These are phyloP conservation scores for Rhododendron mucronatum DNA, from an alignment of 148 eudicot genomes.

Conservation along the genomic window DNA sequence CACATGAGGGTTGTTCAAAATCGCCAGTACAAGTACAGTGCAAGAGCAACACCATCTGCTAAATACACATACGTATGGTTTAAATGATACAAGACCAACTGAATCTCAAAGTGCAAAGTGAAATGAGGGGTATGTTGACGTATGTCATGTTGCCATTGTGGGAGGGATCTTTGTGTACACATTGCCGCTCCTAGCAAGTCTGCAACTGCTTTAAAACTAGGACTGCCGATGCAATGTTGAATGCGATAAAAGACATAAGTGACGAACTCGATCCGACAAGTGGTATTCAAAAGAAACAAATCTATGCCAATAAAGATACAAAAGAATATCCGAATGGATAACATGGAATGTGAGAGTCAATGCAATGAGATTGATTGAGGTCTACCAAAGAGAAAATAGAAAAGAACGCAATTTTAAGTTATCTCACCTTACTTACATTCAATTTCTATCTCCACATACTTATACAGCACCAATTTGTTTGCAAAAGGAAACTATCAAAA, in stretches of 20 bases:
- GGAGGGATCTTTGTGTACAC: background rate
- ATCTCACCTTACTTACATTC: background rate
- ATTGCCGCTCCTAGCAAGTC: background rate
- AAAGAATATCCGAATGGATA: background rate
- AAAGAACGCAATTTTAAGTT: background rate
- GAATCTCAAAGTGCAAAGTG: background rate
- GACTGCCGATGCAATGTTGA: background rate
- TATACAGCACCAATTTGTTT: background rate
- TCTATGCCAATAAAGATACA: background rate
- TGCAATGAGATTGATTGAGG: background rate
- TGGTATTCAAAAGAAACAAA: background rate
- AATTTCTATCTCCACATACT: background rate
- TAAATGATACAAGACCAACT: background rate
- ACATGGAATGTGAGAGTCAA: background rate
- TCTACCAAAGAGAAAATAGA: background rate
- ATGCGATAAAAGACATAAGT: background rate
- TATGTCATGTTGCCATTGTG: background rate
- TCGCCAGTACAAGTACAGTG: background rate
- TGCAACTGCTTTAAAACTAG: background rate
- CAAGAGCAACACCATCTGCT: background rate
- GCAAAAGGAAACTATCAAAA: background rate
- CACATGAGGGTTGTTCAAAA: background rate
- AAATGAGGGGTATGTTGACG: background rate
- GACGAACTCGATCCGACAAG: background rate
- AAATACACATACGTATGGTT: background rate